phyloP scores from a whole-genome alignment of 129 eudicot genomes.

The carrot (Daucus carota) region DH1_v3.0 NC_030381.2:40982001-40982500 shows the following conservation, averaged over 20 bases:
- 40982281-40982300: constrained; percentile 60
- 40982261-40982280: constrained; percentile 32
- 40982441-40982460: constrained; percentile 52
- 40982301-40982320: constrained; percentile 70
- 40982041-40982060: constrained; percentile 1
- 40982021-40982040: constrained; percentile 23
- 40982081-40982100: constrained; percentile 3
- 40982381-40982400: constrained; percentile 57
- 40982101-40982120: background rate
- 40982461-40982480: constrained; percentile 31
- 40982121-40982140: background rate
- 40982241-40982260: constrained; percentile 14
- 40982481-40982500: constrained; percentile 30
- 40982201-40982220: constrained; percentile 27
- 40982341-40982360: constrained; percentile 72
- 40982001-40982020: constrained; percentile 6
- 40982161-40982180: background rate
- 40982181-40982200: constrained; percentile 18
- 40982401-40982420: constrained; percentile 72
- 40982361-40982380: constrained; percentile 67
- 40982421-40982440: constrained; percentile 81
- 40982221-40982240: background rate
- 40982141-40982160: background rate
- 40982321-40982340: constrained; percentile 55
- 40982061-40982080: background rate